Evolutionary conservation across 805 yeast species (phyloP).

Genomic region (Ogataea populi-albae): DNA sequence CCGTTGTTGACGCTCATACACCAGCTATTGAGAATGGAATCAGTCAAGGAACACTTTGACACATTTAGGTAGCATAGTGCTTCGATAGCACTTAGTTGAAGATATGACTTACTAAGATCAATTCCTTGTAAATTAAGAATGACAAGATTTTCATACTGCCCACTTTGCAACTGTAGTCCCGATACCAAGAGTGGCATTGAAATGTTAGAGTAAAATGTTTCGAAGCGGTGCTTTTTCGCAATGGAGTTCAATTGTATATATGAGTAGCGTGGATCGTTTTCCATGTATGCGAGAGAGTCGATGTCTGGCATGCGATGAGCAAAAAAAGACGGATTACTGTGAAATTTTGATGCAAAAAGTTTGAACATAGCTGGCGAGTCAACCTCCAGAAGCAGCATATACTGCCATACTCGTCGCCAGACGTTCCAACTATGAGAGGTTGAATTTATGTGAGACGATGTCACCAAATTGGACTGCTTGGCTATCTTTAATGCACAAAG

Average conservation of each 20-base stretch:
- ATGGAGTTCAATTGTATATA: conserved; percentile 17
- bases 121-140: conserved; percentile 20
- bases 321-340: conserved; percentile 11
- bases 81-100: conserved; percentile 8
- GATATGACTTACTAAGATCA: conserved; percentile 6
- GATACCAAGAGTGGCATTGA: conserved; percentile 12
- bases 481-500: conserved; percentile 29
- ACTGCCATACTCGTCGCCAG: conserved; percentile 35
- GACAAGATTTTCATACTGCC: conserved; percentile 12
- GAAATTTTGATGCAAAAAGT: conserved; percentile 28
- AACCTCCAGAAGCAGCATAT: conserved; percentile 25
- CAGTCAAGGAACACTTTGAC: conserved; percentile 16
- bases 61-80: conserved; percentile 23
- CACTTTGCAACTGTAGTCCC: conserved; percentile 8
- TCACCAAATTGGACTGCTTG: conserved; percentile 20
- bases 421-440: conserved; percentile 23
- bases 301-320: conserved; percentile 19
- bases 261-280: conserved; percentile 20
- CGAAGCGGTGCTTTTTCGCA: conserved; percentile 32
- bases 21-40: conserved; percentile 25
- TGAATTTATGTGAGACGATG: conserved; percentile 19
- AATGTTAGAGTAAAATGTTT: conserved; percentile 31
- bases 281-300: conserved; percentile 9
- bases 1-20: conserved; percentile 25
- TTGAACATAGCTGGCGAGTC: conserved; percentile 32